Percentiles rank a stretch among this genome's conserved stretches.
phyloP scores from a whole-genome alignment of 805 yeast genomes.

The Zygosaccharomyces lentus region DNA sequence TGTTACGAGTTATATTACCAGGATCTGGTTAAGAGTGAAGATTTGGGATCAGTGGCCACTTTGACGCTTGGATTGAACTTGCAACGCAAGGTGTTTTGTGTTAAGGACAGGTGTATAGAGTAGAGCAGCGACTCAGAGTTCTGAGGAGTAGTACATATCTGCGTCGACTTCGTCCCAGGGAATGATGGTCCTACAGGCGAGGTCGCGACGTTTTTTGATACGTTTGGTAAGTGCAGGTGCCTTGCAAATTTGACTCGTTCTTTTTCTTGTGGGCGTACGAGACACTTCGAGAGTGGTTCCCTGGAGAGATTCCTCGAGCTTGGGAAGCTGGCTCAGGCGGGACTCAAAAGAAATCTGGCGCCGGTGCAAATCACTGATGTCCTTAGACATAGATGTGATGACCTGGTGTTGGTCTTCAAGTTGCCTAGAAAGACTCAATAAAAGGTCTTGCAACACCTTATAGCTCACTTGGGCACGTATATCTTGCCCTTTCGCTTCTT shows the following conservation, averaged over 20 bases:
- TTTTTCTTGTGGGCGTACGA: neutral
- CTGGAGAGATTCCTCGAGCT: neutral
- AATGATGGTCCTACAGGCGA: conserved; percentile 23
- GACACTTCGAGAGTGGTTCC: neutral
- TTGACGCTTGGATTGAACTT: conserved; percentile 31
- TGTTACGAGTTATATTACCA: conserved; percentile 67
- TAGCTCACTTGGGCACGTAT: neutral
- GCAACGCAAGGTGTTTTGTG: conserved; percentile 22
- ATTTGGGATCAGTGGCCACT: conserved; percentile 28
- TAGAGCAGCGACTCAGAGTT: conserved; percentile 7
- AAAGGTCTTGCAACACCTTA: conserved; percentile 10
- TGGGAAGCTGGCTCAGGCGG: neutral
- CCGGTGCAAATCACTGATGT: conserved; percentile 14
- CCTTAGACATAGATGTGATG: conserved; percentile 19
- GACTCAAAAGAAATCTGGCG: conserved; percentile 19
- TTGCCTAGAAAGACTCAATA: conserved; percentile 13
- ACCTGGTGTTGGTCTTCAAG: conserved; percentile 21
- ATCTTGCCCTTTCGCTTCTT: neutral
- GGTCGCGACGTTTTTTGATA: conserved; percentile 10
- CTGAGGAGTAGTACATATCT: conserved; percentile 11
- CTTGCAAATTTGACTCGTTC: neutral
- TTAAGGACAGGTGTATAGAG: conserved; percentile 13
- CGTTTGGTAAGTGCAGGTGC: conserved; percentile 1
- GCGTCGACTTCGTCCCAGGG: conserved; percentile 30
- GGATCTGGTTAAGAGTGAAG: conserved; percentile 36